Evolutionary conservation across 1,139 yeast species (phyloP), one percentile per base, ranked within the genome.

Genomic region (Taphrina wiesneri): DNA sequence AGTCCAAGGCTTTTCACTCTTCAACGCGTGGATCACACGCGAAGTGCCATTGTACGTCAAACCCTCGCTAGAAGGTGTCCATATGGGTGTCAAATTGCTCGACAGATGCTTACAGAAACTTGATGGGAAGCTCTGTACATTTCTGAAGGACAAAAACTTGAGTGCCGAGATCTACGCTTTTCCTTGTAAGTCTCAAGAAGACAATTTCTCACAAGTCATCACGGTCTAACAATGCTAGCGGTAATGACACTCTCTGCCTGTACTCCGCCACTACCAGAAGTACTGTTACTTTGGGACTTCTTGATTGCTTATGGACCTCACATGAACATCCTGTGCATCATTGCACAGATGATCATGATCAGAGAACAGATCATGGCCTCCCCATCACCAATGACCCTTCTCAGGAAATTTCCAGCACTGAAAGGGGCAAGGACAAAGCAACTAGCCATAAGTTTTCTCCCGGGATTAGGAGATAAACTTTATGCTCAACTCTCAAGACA

Each of bases 251-350:
- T 92, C 60, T 86, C 95, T 67, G 96, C 97, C 3, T 90, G 96
- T 73, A 90, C 96, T 1, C 96, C 96, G 9, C 95, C 97, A 0
- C 78, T 92, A 62, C 78, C 81, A 30, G 89, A 91, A 69, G 90
- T 89, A 0, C 77, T 91, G 56, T 83, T 86, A 66, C 79, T 91
- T 30, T 91, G 98, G 98, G 98, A 91, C 75, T 88, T 90, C 70
- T 77, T 90, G 73, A 87, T 91, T 75, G 96, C 97, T 2, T 91
- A 90, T 73, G 98, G 98, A 0, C 84, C 89, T 32, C 97, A 92
- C 74, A 83, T 91, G 86, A 91, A 91, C 75, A 82, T 92, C 34
- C 78, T 92, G 41, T 88, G 91, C 71, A 85, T 91, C 11, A 91
- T 91, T 19, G 96, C 97, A 0, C 96, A 90, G 75, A 78, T 91